These are phyloP conservation scores for Microbotryum scabiosae DNA, from an alignment of 1,284 basidiomycete species.

Conservation along the genomic window DNA sequence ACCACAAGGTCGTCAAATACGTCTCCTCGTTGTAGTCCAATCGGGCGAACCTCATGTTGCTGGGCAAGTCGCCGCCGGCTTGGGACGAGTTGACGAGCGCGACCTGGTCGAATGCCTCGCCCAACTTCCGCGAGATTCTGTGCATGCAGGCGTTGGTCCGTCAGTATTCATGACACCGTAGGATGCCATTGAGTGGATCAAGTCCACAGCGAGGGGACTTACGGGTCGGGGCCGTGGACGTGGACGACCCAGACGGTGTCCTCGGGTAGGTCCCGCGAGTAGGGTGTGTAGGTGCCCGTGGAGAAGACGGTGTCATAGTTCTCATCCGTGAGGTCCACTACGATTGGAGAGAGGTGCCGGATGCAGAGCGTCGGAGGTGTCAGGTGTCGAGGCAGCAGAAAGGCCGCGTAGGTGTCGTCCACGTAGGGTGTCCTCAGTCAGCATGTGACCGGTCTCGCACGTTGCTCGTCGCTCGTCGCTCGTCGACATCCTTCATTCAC, in stretches of 20 bases:
- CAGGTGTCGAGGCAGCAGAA: not conserved
- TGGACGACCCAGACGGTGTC: conserved; percentile 27
- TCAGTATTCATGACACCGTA: too few species aligned
- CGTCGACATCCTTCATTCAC: not conserved
- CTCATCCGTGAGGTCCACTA: conserved; percentile 28
- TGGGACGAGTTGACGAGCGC: conserved; percentile 18
- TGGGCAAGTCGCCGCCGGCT: conserved; percentile 16
- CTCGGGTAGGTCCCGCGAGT: conserved; percentile 2
- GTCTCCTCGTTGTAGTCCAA: conserved; percentile 27
- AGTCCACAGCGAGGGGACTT: not conserved
- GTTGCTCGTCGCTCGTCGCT: too few species aligned
- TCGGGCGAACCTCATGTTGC: conserved; percentile 22
- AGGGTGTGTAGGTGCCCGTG: conserved; percentile 19
- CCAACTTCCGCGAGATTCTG: conserved; percentile 19
- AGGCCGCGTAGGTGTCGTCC: too few species aligned
- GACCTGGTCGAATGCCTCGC: conserved; percentile 14
- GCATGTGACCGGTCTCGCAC: too few species aligned
- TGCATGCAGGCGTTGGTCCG: not conserved
- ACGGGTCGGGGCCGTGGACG: conserved; percentile 24
- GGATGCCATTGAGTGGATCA: too few species aligned
- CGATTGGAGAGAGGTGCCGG: not conserved
- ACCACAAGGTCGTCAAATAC: conserved; percentile 19
- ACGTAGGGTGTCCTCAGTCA: too few species aligned
- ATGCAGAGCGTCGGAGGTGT: not conserved
- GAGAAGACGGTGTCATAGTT: conserved; percentile 21